Base-by-base conservation (phyloP, 106 monocot genomes). In the Ottelia alismoides region DNA sequence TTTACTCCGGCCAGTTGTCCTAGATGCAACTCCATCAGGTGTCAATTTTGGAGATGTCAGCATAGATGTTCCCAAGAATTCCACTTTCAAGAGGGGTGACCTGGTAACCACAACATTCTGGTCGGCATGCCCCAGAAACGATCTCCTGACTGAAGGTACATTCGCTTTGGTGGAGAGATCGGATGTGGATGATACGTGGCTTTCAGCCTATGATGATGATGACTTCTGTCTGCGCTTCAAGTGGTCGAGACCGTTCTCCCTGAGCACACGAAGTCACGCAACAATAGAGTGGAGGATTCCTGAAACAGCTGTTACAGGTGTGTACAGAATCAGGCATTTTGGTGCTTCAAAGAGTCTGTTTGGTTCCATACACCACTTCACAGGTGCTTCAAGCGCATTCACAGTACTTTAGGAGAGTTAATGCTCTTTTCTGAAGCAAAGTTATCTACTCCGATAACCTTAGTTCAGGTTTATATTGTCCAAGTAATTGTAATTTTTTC, bases 41-140 rank as follows among this genome's bases (percentile, higher is more conserved):
- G 49, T 57, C 28, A 64, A 64, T 2, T 88, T 88, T 29, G 88
- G 88, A 0, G 88, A 88, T 40, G 28, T 83, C 49, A 70, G 61
- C 16, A 27, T 22, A 0, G 87, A 88, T 49, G 70, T 88, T 14
- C 81, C 81, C 1, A 26, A 47, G 14, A 78, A 82, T 50, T 75
- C 78, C 2, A 76, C 66, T 0, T 82, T 88, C 69, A 62, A 45
- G 17, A 66, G 44, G 19, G 82, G 82, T 1, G 66, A 71, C 23
- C 65, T 50, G 50, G 88, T 74, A 30, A 57, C 74, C 0, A 82
- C 79, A 31, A 83, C 75, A 5, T 88, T 88, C 70, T 74, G 73
- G 75, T 79, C 83, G 1, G 78, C 79, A 23, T 88, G 88, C 57
- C 88, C 82, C 1, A 63, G 88, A 57, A 88, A 88, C 21, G 83